phyloP scores from a whole-genome alignment of 768 basidiomycete species.

The Serpula lacrymans region DNA sequence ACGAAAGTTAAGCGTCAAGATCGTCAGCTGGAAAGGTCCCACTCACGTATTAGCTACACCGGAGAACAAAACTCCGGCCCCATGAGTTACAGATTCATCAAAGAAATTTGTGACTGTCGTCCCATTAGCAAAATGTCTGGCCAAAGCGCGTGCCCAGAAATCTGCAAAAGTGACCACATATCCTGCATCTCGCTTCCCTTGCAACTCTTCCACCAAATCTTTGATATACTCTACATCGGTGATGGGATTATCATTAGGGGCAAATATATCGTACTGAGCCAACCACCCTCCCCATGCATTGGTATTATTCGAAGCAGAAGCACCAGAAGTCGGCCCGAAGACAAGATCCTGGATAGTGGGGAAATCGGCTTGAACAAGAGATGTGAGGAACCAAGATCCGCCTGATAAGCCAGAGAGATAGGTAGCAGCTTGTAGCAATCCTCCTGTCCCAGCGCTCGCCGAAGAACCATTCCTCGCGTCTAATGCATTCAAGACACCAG shows the following conservation, averaged over 20 bases:
- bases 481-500: constrained; percentile 46
- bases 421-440: constrained; percentile 49
- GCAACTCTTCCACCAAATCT: constrained; percentile 20
- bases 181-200: constrained; percentile 28
- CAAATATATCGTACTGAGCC: constrained; percentile 14
- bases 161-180: constrained; percentile 29
- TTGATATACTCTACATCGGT: constrained; percentile 14
- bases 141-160: constrained; percentile 21
- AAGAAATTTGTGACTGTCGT: constrained; percentile 30
- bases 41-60: constrained; percentile 30
- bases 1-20: neutral
- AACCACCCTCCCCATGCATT: constrained; percentile 33
- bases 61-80: constrained; percentile 33
- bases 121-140: constrained; percentile 38
- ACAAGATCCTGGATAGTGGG: constrained; percentile 36
- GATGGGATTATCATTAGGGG: constrained; percentile 16
- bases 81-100: constrained; percentile 26
- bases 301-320: constrained; percentile 12
- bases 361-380: constrained; percentile 39
- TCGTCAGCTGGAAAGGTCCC: no score
- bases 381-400: constrained; percentile 36
- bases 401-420: constrained; percentile 54
- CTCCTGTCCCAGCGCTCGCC: constrained; percentile 40
- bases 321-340: constrained; percentile 25
- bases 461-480: constrained; percentile 48